A percentile compares a stretch with the other conserved stretches of the same genome.
These are phyloP conservation scores for Cytospora piceae DNA, from an alignment of 2,329 filamentous ascomycete genomes.

Conservation along the genomic window DNA sequence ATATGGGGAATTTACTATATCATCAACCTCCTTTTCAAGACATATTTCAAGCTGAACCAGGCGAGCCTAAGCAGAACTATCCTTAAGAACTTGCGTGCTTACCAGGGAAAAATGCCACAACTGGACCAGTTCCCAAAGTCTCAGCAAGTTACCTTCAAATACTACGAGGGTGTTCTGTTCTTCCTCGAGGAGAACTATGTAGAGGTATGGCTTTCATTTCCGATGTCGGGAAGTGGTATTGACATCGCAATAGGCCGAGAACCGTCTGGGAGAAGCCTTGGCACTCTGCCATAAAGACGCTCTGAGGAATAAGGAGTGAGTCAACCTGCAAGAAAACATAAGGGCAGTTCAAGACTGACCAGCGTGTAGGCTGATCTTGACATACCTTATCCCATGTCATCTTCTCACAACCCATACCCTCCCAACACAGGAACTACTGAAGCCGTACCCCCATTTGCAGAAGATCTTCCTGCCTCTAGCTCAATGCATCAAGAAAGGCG, in stretches of 20 bases:
- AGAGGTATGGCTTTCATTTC: conserved; percentile 56
- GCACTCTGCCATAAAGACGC: conserved; percentile 76
- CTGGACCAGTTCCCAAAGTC: conserved; percentile 82
- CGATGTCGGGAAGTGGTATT: background rate
- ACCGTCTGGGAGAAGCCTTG: conserved; percentile 80
- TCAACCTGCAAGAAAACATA: conserved; percentile 28
- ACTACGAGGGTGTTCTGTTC: conserved; percentile 90
- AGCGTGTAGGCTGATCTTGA: conserved; percentile 75
- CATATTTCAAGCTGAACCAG: conserved; percentile 94
- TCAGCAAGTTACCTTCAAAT: conserved; percentile 94
- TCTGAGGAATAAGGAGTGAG: conserved; percentile 78
- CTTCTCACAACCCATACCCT: conserved; percentile 86
- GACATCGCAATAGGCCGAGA: conserved; percentile 64
- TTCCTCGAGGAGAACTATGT: conserved; percentile 94
- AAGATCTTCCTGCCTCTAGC: conserved; percentile 78
- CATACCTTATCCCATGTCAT: conserved; percentile 91
- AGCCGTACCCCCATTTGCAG: conserved; percentile 76
- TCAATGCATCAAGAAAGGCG: conserved; percentile 77
- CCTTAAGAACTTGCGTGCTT: conserved; percentile 79
- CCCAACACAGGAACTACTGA: conserved; percentile 72
- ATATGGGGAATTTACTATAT: conserved; percentile 99
- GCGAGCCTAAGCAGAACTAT: conserved; percentile 90
- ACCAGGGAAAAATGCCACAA: conserved; percentile 77
- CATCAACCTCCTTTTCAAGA: conserved; percentile 95
- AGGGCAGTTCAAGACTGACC: conserved; percentile 33